Conservation (phyloP, 2,329 filamentous ascomycete species). For the Macrophomina tecta region DNA sequence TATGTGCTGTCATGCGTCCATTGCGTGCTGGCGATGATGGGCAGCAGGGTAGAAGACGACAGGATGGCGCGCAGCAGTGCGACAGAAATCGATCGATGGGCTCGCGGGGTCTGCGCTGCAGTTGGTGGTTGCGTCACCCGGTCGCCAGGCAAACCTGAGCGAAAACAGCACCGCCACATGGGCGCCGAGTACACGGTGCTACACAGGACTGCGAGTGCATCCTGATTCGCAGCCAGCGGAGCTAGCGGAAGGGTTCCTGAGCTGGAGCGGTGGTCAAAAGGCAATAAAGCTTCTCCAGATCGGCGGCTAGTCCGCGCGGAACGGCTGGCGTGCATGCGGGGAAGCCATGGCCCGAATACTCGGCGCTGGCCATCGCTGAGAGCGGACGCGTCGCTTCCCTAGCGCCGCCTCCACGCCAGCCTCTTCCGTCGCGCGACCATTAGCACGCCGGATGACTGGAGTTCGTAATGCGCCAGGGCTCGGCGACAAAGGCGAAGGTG, state of each 20-base stretch:
- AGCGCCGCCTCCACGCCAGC: constrained; percentile 2
- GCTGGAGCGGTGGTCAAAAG: background rate
- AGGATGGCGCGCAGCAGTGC: background rate
- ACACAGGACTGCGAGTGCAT: background rate
- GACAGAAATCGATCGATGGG: background rate
- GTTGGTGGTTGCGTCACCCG: background rate
- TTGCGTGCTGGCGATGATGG: background rate
- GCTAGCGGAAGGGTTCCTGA: background rate
- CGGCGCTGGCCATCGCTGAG: constrained; percentile 1
- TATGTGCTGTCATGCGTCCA: background rate
- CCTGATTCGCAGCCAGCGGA: background rate
- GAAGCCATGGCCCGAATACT: constrained; percentile 1
- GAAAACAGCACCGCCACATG: constrained; percentile 6
- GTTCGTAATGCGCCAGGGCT: background rate
- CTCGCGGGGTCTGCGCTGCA: background rate
- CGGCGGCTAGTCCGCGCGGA: constrained; percentile 5
- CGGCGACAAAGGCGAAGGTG: background rate
- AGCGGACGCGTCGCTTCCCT: background rate
- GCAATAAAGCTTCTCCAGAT: constrained; percentile 4
- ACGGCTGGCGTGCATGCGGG: constrained; percentile 11
- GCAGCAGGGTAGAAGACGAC: background rate
- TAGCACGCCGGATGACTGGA: constrained; percentile 6
- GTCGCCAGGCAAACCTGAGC: background rate
- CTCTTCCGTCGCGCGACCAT: constrained; percentile 1
- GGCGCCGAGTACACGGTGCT: background rate